Conservation (phyloP, 257 asterid species). For the Fraxinus quadrangulata region DNA sequence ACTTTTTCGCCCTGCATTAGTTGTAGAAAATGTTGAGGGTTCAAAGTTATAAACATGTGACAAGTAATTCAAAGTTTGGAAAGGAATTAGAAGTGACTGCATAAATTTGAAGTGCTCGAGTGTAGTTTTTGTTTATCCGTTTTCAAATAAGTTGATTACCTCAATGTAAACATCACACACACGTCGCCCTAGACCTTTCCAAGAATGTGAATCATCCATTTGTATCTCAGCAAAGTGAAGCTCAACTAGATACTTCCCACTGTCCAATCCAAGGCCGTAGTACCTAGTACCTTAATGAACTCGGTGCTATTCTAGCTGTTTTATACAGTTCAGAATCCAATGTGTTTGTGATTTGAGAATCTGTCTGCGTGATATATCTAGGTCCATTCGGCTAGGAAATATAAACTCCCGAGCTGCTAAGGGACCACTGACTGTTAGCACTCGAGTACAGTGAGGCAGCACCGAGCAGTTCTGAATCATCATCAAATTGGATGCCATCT, state of each 20-base stretch:
- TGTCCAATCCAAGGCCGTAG: conserved; percentile 58
- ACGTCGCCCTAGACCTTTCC: conserved; percentile 66
- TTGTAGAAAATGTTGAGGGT: conserved; percentile 5
- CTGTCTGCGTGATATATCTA: conserved; percentile 35
- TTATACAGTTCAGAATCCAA: conserved; percentile 59
- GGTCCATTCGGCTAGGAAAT: conserved; percentile 55
- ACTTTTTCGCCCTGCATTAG: conserved; percentile 50
- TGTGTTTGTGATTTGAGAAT: conserved; percentile 54
- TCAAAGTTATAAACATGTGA: background rate
- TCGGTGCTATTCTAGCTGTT: conserved; percentile 55
- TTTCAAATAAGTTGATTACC: conserved; percentile 28
- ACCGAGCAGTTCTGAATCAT: conserved; percentile 49
- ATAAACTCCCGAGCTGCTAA: conserved; percentile 56
- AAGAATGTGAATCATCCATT: conserved; percentile 50
- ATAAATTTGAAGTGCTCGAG: background rate
- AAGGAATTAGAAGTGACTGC: background rate
- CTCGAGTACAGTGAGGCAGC: conserved; percentile 52
- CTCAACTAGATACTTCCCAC: conserved; percentile 47
- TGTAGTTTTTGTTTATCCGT: background rate
- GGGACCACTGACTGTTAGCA: conserved; percentile 49
- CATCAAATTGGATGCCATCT: conserved; percentile 40
- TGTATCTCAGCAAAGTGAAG: conserved; percentile 72
- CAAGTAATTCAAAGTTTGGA: background rate
- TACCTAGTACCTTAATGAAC: conserved; percentile 59
- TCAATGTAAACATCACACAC: conserved; percentile 56